phyloP scores from a whole-genome alignment of 2,329 filamentous ascomycete genomes.

The Penicillium sp. region DNA sequence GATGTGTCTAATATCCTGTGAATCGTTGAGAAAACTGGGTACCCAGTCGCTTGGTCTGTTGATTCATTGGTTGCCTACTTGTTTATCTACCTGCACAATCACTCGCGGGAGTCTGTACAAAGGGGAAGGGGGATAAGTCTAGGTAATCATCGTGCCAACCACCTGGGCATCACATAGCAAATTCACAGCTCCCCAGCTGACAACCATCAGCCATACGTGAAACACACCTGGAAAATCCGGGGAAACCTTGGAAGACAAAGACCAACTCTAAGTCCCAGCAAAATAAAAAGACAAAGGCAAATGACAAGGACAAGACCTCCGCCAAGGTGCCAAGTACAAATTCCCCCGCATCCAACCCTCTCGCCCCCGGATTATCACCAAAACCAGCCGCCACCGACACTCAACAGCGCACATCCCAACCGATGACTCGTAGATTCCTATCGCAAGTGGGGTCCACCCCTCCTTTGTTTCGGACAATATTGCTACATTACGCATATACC shows the following conservation, averaged over 20 bases:
- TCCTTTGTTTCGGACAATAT: conserved; percentile 6
- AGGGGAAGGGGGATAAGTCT: too few species aligned
- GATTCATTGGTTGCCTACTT: not conserved
- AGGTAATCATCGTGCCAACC: too few species aligned
- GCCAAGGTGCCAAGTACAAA: conserved; percentile 8
- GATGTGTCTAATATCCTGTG: not conserved
- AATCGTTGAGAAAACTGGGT: not conserved
- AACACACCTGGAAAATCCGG: too few species aligned
- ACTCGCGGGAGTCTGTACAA: too few species aligned
- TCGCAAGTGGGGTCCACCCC: conserved; percentile 4
- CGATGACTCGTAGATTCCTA: not conserved
- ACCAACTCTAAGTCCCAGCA: not conserved
- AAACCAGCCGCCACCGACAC: not conserved
- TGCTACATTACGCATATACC: not conserved
- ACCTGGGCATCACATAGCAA: too few species aligned
- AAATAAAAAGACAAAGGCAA: not conserved
- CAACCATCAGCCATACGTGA: too few species aligned
- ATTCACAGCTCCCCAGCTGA: too few species aligned
- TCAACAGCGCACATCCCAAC: not conserved
- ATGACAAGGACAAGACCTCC: not conserved
- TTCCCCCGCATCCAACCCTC: conserved; percentile 6
- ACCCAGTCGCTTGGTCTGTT: not conserved
- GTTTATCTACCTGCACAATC: too few species aligned
- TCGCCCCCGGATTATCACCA: conserved; percentile 7
- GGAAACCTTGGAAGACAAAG: not conserved